Conservation (phyloP, 2,329 filamentous ascomycete species). For the Paramyrothecium roridum region DNA sequence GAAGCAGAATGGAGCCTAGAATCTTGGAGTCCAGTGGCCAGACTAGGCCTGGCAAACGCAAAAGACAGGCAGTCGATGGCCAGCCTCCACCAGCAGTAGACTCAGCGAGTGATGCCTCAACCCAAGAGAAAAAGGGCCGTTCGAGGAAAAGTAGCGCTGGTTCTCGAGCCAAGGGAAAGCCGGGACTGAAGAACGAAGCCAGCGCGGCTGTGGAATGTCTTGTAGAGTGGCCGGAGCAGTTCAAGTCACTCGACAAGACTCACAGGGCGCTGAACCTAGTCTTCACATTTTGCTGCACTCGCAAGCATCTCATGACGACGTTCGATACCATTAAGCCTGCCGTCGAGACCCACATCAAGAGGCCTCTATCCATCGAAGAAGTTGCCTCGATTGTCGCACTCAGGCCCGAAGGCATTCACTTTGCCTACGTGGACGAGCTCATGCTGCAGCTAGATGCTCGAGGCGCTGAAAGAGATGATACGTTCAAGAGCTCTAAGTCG, state of each 20-base stretch:
- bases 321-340: conserved; percentile 83
- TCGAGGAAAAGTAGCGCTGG: conserved; percentile 1
- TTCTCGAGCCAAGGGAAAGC: conserved; percentile 5
- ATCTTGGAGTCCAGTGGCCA: background rate
- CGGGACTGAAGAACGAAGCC: conserved; percentile 11
- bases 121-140: background rate
- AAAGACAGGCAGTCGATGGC: background rate
- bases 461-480: conserved; percentile 62
- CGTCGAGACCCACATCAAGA: conserved; percentile 79
- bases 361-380: conserved; percentile 68
- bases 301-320: conserved; percentile 88
- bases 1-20: too few species aligned
- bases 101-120: background rate
- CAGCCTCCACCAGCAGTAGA: background rate
- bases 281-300: conserved; percentile 90
- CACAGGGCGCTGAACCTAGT: conserved; percentile 88
- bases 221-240: conserved; percentile 68
- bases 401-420: conserved; percentile 74
- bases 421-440: conserved; percentile 82
- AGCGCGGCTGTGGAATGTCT: conserved; percentile 22
- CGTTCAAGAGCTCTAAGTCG: conserved; percentile 49
- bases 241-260: conserved; percentile 70
- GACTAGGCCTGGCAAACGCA: background rate
- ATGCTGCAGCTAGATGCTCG: conserved; percentile 78
- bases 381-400: conserved; percentile 78